phyloP scores from a whole-genome alignment of 2,329 filamentous ascomycete genomes.

The Xylariomycetidae sp. region DNA sequence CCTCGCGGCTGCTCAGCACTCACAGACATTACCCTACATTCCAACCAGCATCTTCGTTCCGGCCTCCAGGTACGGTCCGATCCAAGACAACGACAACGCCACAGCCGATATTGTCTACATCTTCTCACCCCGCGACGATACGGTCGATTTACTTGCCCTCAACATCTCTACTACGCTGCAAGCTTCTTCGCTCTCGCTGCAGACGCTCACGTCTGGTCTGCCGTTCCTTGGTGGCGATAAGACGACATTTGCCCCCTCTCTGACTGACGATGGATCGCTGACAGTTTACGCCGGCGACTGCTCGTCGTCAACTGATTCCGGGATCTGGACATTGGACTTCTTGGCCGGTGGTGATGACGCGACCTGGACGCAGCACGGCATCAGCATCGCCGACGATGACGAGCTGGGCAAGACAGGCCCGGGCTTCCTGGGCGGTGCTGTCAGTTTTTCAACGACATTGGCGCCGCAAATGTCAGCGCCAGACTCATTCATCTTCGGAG shows the following conservation, averaged over 20 bases:
- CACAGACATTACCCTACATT: conserved; percentile 68
- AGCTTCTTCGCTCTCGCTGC: conserved; percentile 36
- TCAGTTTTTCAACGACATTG: conserved; percentile 62
- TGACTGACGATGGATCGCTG: conserved; percentile 63
- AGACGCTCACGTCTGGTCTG: conserved; percentile 48
- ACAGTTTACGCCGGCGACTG: conserved; percentile 73
- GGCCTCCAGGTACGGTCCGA: conserved; percentile 39
- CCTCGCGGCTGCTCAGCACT: conserved; percentile 34
- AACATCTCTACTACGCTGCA: conserved; percentile 56
- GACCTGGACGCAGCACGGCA: conserved; percentile 36
- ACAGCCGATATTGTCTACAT: conserved; percentile 58
- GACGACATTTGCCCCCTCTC: conserved; percentile 60
- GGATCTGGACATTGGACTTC: conserved; percentile 71
- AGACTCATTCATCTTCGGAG: conserved; percentile 72
- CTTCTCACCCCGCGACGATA: conserved; percentile 49
- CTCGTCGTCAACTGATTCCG: conserved; percentile 40
- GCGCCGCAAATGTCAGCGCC: conserved; percentile 47
- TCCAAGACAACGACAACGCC: conserved; percentile 23
- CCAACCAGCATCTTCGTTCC: conserved; percentile 66
- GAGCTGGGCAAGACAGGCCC: conserved; percentile 32
- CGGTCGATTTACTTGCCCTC: conserved; percentile 54
- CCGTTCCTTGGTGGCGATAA: conserved; percentile 54
- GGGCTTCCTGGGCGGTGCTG: conserved; percentile 46
- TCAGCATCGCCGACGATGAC: conserved; percentile 14
- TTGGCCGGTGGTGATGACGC: conserved; percentile 35